Evolutionary conservation across 2,329 filamentous ascomycete genomes (phyloP).

Genomic region (Colletotrichum melonis): DNA sequence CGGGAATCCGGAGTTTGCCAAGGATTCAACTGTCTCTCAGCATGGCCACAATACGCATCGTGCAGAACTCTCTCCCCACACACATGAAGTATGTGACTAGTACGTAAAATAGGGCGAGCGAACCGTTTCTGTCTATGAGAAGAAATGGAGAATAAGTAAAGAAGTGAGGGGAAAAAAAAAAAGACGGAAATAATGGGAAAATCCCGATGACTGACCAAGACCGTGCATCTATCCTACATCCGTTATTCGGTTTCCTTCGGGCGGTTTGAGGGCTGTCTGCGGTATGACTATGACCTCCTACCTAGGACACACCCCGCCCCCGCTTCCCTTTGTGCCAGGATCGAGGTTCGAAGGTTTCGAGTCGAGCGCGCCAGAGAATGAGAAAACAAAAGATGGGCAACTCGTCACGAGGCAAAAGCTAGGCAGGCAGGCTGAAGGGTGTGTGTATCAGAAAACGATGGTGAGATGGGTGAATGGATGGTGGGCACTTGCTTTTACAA

Average conservation of each 20-base stretch:
- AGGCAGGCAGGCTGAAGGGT: not conserved
- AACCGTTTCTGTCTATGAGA: not conserved
- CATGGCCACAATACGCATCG: not conserved
- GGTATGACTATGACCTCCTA: not conserved
- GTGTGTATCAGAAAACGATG: conserved; percentile 16
- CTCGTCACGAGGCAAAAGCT: not conserved
- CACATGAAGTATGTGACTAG: not conserved
- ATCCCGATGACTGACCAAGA: not conserved
- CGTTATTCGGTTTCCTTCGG: conserved; percentile 2
- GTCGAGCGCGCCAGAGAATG: not conserved
- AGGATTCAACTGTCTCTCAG: not conserved
- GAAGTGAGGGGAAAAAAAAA: not conserved
- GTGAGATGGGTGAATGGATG: not conserved
- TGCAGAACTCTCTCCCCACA: not conserved
- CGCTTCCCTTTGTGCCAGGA: not conserved
- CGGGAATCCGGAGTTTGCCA: not conserved
- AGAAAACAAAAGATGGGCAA: not conserved
- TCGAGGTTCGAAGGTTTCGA: not conserved
- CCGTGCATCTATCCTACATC: conserved; percentile 26
- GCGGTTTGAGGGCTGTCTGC: not conserved
- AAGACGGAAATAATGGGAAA: not conserved
- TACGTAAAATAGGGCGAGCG: not conserved
- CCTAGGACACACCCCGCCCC: not conserved
- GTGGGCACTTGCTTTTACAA: not conserved
- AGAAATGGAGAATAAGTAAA: not conserved